Percentiles rank a stretch among this genome's conserved stretches.
Conservation (phyloP, 768 basidiomycete genomes). For the Lactifluus pinguis region DNA sequence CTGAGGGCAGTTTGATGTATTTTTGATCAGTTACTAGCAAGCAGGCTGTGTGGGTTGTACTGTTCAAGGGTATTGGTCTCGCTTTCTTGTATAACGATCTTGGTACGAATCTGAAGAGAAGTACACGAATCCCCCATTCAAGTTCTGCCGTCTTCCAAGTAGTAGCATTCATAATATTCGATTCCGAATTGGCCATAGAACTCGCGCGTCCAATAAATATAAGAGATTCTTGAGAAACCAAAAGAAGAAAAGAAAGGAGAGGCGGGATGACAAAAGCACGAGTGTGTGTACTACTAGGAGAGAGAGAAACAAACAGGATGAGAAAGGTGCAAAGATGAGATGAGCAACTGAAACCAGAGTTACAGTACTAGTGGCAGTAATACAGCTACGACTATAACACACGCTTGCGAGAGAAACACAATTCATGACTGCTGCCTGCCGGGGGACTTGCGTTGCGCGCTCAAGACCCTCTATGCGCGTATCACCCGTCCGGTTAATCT, state of each 20-base stretch:
- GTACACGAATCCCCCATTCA: too few species aligned
- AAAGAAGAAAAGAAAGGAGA: neutral
- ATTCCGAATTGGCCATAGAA: neutral
- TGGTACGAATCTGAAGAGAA: too few species aligned
- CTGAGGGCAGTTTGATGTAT: too few species aligned
- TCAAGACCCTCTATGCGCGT: slow-evolving; percentile 33
- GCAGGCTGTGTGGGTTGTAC: too few species aligned
- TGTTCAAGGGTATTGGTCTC: too few species aligned
- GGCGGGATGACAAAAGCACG: neutral
- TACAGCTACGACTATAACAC: neutral
- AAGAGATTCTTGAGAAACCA: neutral
- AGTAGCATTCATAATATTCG: neutral
- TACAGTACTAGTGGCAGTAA: neutral
- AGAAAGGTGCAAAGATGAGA: neutral
- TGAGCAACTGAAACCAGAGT: neutral
- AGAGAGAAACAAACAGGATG: neutral
- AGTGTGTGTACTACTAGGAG: neutral
- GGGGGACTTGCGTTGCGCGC: too few species aligned
- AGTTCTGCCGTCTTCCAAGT: too few species aligned
- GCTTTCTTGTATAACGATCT: too few species aligned
- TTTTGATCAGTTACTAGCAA: too few species aligned
- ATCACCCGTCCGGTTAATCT: slow-evolving; percentile 70
- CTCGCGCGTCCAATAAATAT: neutral
- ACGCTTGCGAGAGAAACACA: neutral
- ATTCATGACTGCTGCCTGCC: too few species aligned